A percentile compares a stretch with the other conserved stretches of the same genome.
These are phyloP conservation scores for Aspergillus sclerotialis DNA, from an alignment of 2,329 filamentous ascomycete species.

Conservation along the genomic window DNA sequence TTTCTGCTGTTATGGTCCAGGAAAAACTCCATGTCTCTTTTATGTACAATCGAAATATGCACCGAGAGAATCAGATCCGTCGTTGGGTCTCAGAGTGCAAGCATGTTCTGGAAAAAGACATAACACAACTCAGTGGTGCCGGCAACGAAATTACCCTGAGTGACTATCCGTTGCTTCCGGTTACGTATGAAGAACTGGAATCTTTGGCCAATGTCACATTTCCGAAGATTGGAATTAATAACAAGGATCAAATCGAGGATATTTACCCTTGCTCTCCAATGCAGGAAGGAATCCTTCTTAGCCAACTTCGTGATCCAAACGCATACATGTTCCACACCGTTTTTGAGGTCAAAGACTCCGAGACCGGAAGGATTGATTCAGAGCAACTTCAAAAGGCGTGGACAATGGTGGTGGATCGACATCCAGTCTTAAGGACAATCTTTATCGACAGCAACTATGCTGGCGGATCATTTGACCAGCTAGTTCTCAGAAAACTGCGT, in stretches of 20 bases:
- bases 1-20: slow-evolving; percentile 43
- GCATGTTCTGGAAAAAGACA: slow-evolving; percentile 3
- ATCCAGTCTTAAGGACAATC: not conserved
- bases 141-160: slow-evolving; percentile 5
- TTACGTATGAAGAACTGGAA: slow-evolving; percentile 7
- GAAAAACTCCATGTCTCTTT: slow-evolving; percentile 43
- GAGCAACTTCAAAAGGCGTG: slow-evolving; percentile 14
- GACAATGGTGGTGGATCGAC: not conserved
- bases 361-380: slow-evolving; percentile 16
- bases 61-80: slow-evolving; percentile 4
- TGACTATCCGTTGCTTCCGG: slow-evolving; percentile 6
- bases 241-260: slow-evolving; percentile 21
- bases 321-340: slow-evolving; percentile 31
- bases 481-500: not conserved
- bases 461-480: not conserved
- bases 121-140: too few relatives aligned
- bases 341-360: slow-evolving; percentile 23
- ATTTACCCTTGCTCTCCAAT: slow-evolving; percentile 30
- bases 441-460: not conserved
- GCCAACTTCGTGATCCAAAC: slow-evolving; percentile 27
- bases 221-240: slow-evolving; percentile 26
- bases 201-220: slow-evolving; percentile 29
- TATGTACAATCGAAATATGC: slow-evolving; percentile 18
- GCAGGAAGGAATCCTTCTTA: slow-evolving; percentile 32
- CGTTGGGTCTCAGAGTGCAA: slow-evolving; percentile 8